These are phyloP conservation scores for Aspergillus sp. DNA, from an alignment of 2,329 filamentous ascomycete genomes.

Conservation along the genomic window DNA sequence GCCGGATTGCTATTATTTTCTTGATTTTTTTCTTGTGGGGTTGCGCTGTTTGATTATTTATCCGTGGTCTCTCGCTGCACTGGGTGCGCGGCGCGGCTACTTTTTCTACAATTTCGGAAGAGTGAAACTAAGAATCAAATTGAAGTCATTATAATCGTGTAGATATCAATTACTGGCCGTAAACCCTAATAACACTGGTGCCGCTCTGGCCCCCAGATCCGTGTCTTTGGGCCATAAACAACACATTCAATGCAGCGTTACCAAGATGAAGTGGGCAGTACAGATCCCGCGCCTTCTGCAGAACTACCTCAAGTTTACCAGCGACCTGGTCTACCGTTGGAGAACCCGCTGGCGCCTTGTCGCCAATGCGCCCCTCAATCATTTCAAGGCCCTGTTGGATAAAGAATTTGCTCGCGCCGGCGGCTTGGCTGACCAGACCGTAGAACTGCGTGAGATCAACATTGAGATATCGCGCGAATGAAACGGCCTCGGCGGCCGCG, in stretches of 20 bases:
- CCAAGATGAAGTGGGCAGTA: constrained; percentile 40
- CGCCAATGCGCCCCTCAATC: constrained; percentile 29
- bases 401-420: constrained; percentile 48
- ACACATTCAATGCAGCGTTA: constrained; percentile 36
- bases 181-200: constrained; percentile 34
- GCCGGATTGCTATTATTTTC: not conserved
- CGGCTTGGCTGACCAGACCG: constrained; percentile 49
- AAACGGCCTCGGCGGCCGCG: constrained; percentile 49
- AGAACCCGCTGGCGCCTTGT: constrained; percentile 30
- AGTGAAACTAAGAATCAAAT: not conserved
- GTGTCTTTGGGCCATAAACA: constrained; percentile 32
- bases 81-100: not conserved
- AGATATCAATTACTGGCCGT: constrained; percentile 18
- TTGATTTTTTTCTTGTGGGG: not conserved
- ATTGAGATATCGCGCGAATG: constrained; percentile 47
- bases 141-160: not conserved
- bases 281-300: constrained; percentile 43
- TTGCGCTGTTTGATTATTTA: not conserved
- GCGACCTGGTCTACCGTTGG: constrained; percentile 40
- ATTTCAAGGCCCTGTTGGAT: constrained; percentile 39
- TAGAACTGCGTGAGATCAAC: constrained; percentile 48
- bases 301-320: constrained; percentile 39
- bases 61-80: not conserved
- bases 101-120: not conserved
- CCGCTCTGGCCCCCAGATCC: constrained; percentile 31